These are phyloP conservation scores for Phialophora macrospora DNA, from an alignment of 2,329 filamentous ascomycete genomes.

Conservation along the genomic window DNA sequence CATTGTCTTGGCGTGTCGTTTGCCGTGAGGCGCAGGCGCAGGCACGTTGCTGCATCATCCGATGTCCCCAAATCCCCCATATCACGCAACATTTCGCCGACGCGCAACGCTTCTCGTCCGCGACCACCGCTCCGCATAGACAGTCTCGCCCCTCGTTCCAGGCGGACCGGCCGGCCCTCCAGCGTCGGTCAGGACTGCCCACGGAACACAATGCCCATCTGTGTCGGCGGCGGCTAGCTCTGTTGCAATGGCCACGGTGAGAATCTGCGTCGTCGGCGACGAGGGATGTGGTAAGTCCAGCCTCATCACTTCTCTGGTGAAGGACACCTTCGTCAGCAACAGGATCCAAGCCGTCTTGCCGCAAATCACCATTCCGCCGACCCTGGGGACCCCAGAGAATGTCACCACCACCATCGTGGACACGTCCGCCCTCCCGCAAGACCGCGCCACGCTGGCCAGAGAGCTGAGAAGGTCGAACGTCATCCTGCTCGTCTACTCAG, in stretches of 20 bases:
- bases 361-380: constrained; percentile 91
- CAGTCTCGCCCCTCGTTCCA: background rate
- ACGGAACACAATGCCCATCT: constrained; percentile 1
- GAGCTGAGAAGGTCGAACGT: constrained; percentile 97
- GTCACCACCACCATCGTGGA: constrained; percentile 97
- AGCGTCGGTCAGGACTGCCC: background rate
- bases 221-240: background rate
- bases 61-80: background rate
- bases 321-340: constrained; percentile 92
- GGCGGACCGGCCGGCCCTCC: background rate
- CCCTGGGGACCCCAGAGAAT: constrained; percentile 91
- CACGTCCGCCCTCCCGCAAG: constrained; percentile 91
- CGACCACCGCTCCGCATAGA: background rate
- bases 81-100: background rate
- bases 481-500: constrained; percentile 93
- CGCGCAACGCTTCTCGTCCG: background rate
- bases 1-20: constrained; percentile 17
- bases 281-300: constrained; percentile 94
- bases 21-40: background rate
- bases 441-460: constrained; percentile 84
- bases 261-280: constrained; percentile 95
- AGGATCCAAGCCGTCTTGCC: constrained; percentile 95
- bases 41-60: too few relatives aligned
- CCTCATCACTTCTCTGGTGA: constrained; percentile 92
- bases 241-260: constrained; percentile 57